phyloP scores from a whole-genome alignment of 441 rosid species.

The Caryocar brasiliense region DNA sequence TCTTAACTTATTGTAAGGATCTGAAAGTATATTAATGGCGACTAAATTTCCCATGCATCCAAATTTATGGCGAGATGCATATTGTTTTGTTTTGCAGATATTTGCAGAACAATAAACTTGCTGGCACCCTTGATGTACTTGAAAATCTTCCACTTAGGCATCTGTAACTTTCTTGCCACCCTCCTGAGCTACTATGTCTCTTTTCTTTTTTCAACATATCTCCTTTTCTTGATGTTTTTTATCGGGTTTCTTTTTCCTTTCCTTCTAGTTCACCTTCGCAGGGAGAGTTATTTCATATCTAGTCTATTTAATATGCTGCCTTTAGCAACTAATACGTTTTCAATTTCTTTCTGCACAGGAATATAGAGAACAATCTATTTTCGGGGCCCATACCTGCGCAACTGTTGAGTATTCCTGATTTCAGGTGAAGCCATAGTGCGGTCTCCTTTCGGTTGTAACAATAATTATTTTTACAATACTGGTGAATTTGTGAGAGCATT shows the following conservation, averaged over 20 bases:
- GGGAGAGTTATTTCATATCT: too few relatives aligned
- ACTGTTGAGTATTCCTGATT: slow-evolving; percentile 51
- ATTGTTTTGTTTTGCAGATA: slow-evolving; percentile 37
- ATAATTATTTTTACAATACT: neutral
- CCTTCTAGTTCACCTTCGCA: too few relatives aligned
- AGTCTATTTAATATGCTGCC: neutral
- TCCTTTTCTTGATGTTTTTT: neutral
- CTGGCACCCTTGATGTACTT: slow-evolving; percentile 64
- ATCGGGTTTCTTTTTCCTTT: neutral
- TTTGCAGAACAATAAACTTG: slow-evolving; percentile 72
- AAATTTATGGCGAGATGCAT: neutral
- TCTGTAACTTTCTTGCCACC: slow-evolving; percentile 36
- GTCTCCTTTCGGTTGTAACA: neutral
- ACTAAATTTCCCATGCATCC: neutral
- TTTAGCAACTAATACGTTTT: slow-evolving; percentile 15
- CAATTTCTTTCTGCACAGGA: slow-evolving; percentile 33
- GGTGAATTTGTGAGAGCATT: too few relatives aligned
- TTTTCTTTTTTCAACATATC: neutral
- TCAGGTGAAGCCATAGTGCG: slow-evolving; percentile 42
- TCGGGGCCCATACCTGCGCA: slow-evolving; percentile 80
- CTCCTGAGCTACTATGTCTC: neutral
- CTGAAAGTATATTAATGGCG: neutral
- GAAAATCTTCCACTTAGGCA: slow-evolving; percentile 66
- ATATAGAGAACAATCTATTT: slow-evolving; percentile 74
- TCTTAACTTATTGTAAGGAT: slow-evolving; percentile 18